Percentiles rank a stretch among this genome's conserved stretches.
Conservation (phyloP, 768 basidiomycete species). For the Podaxis rugospora region DNA sequence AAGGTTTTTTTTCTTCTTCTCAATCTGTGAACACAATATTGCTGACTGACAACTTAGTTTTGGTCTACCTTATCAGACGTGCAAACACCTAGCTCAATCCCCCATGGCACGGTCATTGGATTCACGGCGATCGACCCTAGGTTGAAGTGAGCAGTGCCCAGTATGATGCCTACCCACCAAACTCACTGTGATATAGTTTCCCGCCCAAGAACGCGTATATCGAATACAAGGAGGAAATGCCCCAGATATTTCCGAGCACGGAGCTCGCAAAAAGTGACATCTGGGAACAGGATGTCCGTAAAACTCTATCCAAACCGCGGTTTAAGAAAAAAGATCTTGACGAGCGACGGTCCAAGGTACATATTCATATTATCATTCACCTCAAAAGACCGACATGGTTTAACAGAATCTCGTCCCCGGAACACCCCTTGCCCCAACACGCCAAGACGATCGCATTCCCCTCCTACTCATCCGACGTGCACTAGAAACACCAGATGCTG, state of each 20-base stretch:
- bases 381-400: not conserved
- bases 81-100: constrained; percentile 61
- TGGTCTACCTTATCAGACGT: constrained; percentile 61
- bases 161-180: not conserved
- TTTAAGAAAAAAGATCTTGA: constrained; percentile 87
- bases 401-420: constrained; percentile 75
- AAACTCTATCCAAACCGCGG: constrained; percentile 50
- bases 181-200: constrained; percentile 45
- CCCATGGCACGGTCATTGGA: constrained; percentile 74
- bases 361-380: not conserved
- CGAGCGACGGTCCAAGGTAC: constrained; percentile 70
- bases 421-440: constrained; percentile 55
- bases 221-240: constrained; percentile 23
- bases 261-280: constrained; percentile 62
- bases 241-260: constrained; percentile 48
- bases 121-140: constrained; percentile 84
- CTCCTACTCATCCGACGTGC: constrained; percentile 81
- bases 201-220: constrained; percentile 72
- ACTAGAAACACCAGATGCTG: constrained; percentile 34
- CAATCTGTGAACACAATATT: not conserved
- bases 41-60: constrained; percentile 37
- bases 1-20: constrained; percentile 36
- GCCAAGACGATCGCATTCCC: constrained; percentile 81
- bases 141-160: constrained; percentile 51
- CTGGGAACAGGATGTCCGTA: constrained; percentile 63